Evolutionary conservation across 208 protist species (phyloP).

Genomic region (Trypanosoma scelopori): DNA sequence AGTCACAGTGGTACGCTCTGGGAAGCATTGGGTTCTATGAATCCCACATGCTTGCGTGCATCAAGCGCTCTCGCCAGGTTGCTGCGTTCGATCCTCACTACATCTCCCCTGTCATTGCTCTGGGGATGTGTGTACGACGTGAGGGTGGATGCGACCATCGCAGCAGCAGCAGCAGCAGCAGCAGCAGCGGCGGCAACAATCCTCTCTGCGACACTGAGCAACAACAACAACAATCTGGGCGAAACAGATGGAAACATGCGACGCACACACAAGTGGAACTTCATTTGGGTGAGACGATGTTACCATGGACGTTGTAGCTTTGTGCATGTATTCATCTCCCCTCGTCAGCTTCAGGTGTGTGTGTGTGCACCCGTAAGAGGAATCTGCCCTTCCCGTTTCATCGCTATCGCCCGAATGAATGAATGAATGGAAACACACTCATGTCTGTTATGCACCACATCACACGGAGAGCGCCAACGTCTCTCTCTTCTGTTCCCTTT

Average conservation of each 20-base stretch:
- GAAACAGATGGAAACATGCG: background rate
- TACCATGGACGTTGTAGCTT: slow-evolving; percentile 41
- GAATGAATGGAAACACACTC: slow-evolving; percentile 9
- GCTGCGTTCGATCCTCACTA: slow-evolving; percentile 41
- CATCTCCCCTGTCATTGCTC: slow-evolving; percentile 46
- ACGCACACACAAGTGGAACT: slow-evolving; percentile 28
- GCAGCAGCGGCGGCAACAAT: background rate
- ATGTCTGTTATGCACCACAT: background rate
- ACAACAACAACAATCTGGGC: slow-evolving; percentile 9
- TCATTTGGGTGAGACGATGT: slow-evolving; percentile 34
- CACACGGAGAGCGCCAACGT: too few species aligned
- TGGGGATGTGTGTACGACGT: slow-evolving; percentile 37
- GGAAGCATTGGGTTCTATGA: slow-evolving; percentile 25
- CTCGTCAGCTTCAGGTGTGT: background rate
- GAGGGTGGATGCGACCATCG: too few species aligned
- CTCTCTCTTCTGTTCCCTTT: too few species aligned
- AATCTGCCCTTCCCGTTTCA: slow-evolving; percentile 1
- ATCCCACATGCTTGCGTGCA: slow-evolving; percentile 28
- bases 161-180: background rate
- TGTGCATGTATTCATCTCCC: background rate
- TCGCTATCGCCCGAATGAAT: slow-evolving; percentile 14
- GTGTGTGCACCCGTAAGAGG: slow-evolving; percentile 1
- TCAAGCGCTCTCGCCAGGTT: slow-evolving; percentile 33
- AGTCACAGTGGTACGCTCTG: slow-evolving; percentile 33
- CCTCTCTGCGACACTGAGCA: slow-evolving; percentile 1